Conservation (phyloP, 495 filamentous ascomycete genomes). For the Penicillium subrubescens region DNA sequence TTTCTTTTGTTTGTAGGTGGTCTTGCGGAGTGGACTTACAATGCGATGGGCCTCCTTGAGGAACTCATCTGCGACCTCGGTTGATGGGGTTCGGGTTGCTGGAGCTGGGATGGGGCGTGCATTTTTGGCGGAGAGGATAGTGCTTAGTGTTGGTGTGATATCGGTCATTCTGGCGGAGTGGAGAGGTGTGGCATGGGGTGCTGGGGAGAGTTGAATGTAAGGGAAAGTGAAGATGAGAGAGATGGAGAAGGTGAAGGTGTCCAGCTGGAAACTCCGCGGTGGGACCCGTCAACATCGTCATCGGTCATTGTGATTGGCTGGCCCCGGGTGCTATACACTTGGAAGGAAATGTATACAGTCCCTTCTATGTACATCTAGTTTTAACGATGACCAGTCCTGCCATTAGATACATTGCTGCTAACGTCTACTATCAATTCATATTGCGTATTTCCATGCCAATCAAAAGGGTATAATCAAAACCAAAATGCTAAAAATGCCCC, state of each 20-base stretch:
- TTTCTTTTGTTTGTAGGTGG: not conserved
- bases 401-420: not conserved
- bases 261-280: slow-evolving; percentile 3
- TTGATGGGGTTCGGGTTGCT: slow-evolving; percentile 27
- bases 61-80: slow-evolving; percentile 76
- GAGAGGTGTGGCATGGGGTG: slow-evolving; percentile 6
- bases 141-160: slow-evolving; percentile 64
- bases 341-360: not conserved
- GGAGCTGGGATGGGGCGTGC: slow-evolving; percentile 5
- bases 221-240: not conserved
- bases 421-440: slow-evolving; percentile 1
- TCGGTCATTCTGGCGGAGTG: slow-evolving; percentile 58
- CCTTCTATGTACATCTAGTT: not conserved
- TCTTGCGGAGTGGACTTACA: slow-evolving; percentile 51
- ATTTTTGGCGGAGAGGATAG: slow-evolving; percentile 60
- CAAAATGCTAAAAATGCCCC: slow-evolving; percentile 21
- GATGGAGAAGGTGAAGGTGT: slow-evolving; percentile 4
- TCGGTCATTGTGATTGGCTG: slow-evolving; percentile 4
- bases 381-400: not conserved
- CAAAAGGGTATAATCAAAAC: slow-evolving; percentile 28
- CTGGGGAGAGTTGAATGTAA: not conserved
- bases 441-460: slow-evolving; percentile 19
- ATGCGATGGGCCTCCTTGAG: slow-evolving; percentile 95
- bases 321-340: not conserved
- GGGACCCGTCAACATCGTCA: slow-evolving; percentile 10